Base-by-base conservation (phyloP, 208 protist species). In the Leishmania tarentolae region DNA sequence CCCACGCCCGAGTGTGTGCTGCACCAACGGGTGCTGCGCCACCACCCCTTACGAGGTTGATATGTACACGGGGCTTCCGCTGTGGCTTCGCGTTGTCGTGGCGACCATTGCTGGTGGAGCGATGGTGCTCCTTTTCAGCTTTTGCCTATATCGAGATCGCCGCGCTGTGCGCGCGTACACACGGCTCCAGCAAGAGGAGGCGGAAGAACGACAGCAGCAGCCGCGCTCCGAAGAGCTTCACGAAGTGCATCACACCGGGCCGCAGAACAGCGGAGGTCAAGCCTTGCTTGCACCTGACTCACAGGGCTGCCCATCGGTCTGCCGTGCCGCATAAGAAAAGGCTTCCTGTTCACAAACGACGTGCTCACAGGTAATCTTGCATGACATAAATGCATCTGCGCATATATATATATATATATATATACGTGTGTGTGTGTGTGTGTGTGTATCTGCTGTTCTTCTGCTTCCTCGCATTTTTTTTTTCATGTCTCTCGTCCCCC, bases 11-110 rank as follows among this genome's bases (percentile, higher is more conserved):
- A 83, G 80, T 53, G 68, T 80, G 59, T 83, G 80, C 40, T 83
- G 80, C 68, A 11, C 80, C 56, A 83, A 83, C 68, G 80, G 80
- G 56, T 83, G 80, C 75, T 83, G 80, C 56, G 75, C 80, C 52
- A 75, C 31, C 11, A 28, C 59, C 7, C 63, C 75, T 24, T 47
- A 57, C 57, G 75, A 46, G 0, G 35, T 61, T 21, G 35, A 56
- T 47, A 19, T 50, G 37, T 61, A 66, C 74, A 72, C 42, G 24
- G 42, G 63, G 42, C 61, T 79, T 4, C 68, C 47, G 65, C 52
- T 83, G 80, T 83, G 74, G 74, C 53, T 47, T 28, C 74, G 80
- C 56, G 61, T 79, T 56, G 28, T 70, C 31, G 53, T 79, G 37
- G 46, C 75, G 21, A 9, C 76, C 35, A 52, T 47, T 3, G 66